phyloP scores from a whole-genome alignment of 768 basidiomycete genomes.

The Cystobasidium tubakii region DNA sequence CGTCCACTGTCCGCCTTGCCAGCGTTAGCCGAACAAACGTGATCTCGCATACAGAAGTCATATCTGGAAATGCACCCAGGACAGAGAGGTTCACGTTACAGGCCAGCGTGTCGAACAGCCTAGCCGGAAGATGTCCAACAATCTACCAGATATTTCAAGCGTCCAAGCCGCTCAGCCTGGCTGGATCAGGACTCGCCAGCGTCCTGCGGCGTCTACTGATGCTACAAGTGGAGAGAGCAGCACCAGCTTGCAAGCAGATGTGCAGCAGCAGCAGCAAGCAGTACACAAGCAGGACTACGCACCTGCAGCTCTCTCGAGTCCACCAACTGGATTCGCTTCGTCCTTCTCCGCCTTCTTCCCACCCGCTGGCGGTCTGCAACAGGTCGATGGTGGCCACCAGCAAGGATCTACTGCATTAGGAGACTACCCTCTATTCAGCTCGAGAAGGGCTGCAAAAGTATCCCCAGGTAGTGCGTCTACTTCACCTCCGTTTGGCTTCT shows the following conservation, averaged over 20 bases:
- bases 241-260: neutral
- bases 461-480: neutral
- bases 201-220: neutral
- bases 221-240: neutral
- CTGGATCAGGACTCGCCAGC: neutral
- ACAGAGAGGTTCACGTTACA: neutral
- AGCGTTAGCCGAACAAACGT: neutral
- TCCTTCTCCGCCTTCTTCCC: constrained; percentile 28
- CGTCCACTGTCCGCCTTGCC: no score
- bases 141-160: neutral
- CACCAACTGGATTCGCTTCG: constrained; percentile 10
- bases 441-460: neutral
- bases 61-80: neutral
- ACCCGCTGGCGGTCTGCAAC: neutral
- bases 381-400: neutral
- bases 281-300: neutral
- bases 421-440: constrained; percentile 26
- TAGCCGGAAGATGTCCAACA: neutral
- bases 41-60: neutral
- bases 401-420: neutral
- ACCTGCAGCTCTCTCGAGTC: neutral
- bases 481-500: neutral
- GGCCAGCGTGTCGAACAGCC: neutral
- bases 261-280: neutral
- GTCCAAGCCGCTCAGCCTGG: neutral